Evolutionary conservation across 352 stramenopile species (phyloP).

Genomic region (Sclerospora graminicola): DNA sequence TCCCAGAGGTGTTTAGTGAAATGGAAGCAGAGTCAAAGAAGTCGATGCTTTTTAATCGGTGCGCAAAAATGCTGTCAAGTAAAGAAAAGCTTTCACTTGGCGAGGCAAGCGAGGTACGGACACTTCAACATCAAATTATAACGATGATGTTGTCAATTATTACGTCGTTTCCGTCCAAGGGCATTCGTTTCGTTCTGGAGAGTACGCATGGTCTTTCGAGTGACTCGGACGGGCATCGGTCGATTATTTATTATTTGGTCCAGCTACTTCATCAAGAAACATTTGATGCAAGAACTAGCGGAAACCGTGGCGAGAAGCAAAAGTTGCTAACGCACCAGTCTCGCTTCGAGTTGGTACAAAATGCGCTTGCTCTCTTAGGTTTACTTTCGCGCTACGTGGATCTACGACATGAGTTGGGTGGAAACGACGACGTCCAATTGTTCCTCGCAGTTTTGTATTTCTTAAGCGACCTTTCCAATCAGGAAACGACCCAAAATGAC

Average conservation of each 20-base stretch:
- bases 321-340: slow-evolving; percentile 18
- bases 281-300: slow-evolving; percentile 29
- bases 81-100: slow-evolving; percentile 3
- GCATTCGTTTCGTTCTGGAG: slow-evolving; percentile 60
- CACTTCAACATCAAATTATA: slow-evolving; percentile 47
- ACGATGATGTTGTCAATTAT: slow-evolving; percentile 47
- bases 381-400: slow-evolving; percentile 64
- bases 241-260: slow-evolving; percentile 49
- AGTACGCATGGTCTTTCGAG: slow-evolving; percentile 39
- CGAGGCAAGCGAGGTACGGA: slow-evolving; percentile 16
- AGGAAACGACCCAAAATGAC: slow-evolving; percentile 30
- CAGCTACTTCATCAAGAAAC: slow-evolving; percentile 56
- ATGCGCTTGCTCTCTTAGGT: slow-evolving; percentile 47
- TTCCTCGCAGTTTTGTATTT: slow-evolving; percentile 50
- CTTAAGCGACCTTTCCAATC: slow-evolving; percentile 23
- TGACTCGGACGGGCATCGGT: slow-evolving; percentile 42
- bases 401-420: slow-evolving; percentile 36
- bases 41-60: slow-evolving; percentile 62
- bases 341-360: slow-evolving; percentile 31
- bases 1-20: slow-evolving; percentile 32
- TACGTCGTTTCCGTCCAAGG: slow-evolving; percentile 43
- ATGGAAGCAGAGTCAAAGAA: slow-evolving; percentile 34
- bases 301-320: slow-evolving; percentile 8
- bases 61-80: slow-evolving; percentile 41
- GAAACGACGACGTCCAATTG: slow-evolving; percentile 37